Evolutionary conservation across 768 basidiomycete genomes (phyloP).

Genomic region (Boletellus ananiceps): DNA sequence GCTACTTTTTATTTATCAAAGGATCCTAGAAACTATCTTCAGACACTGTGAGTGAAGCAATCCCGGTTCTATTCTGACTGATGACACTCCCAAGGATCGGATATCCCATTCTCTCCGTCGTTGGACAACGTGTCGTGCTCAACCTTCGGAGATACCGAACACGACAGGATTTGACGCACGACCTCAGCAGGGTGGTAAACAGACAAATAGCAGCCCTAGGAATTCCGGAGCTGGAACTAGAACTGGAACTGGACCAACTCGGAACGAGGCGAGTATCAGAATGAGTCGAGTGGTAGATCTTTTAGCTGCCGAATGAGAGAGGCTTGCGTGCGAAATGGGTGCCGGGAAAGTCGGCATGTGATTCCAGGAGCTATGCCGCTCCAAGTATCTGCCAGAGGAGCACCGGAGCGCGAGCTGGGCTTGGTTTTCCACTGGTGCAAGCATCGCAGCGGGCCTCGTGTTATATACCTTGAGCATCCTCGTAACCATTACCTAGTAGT

Average conservation of each 20-base stretch:
- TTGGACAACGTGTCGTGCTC: constrained; percentile 17
- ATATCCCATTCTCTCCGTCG: not conserved
- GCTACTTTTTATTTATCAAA: not conserved
- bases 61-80: not conserved
- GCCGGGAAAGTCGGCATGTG: too few relatives aligned
- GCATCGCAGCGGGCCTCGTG: too few relatives aligned
- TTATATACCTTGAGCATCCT: too few relatives aligned
- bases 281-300: too few relatives aligned
- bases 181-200: not conserved
- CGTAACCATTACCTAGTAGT: too few relatives aligned
- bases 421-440: too few relatives aligned
- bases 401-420: too few relatives aligned
- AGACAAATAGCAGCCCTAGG: not conserved
- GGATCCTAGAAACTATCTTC: not conserved
- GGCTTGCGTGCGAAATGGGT: too few relatives aligned
- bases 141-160: constrained; percentile 9
- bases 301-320: too few relatives aligned
- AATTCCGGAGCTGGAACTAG: not conserved
- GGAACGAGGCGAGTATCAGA: too few relatives aligned
- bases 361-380: too few relatives aligned
- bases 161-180: not conserved
- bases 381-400: too few relatives aligned
- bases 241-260: not conserved
- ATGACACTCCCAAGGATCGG: not conserved
- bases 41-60: not conserved